phyloP scores from a whole-genome alignment of 192 early-diverging fungal species.

The Rhizophagus clarus region DNA sequence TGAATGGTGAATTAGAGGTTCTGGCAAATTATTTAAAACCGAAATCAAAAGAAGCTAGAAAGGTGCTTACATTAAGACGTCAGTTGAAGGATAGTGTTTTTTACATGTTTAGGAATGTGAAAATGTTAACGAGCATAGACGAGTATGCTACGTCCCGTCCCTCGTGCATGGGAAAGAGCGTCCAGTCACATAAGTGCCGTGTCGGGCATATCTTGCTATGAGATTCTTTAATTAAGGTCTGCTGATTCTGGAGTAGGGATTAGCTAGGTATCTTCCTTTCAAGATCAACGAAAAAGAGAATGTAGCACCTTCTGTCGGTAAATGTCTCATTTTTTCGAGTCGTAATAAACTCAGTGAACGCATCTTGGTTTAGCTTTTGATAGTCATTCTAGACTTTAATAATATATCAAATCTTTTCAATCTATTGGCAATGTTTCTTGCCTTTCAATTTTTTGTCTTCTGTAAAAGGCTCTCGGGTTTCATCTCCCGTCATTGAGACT shows the following conservation, averaged over 20 bases:
- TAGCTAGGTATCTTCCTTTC: background rate
- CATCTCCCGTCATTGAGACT: no score
- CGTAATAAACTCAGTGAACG: no score
- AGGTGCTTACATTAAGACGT: background rate
- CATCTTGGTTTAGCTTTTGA: no score
- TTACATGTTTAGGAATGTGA: background rate
- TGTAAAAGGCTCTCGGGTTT: no score
- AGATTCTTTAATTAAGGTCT: conserved; percentile 1
- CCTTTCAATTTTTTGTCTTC: no score
- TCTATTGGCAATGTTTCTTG: no score
- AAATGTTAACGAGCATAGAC: background rate
- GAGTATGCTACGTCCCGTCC: background rate
- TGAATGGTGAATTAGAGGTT: background rate
- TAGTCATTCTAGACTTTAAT: no score
- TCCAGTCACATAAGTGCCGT: background rate
- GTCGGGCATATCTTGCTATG: background rate
- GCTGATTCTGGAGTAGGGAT: no score
- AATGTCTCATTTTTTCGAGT: no score
- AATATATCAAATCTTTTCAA: no score
- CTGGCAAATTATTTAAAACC: background rate
- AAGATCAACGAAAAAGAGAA: no score
- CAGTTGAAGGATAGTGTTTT: background rate
- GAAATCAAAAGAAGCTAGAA: background rate
- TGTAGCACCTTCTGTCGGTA: no score
- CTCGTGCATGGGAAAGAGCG: background rate